phyloP scores from a whole-genome alignment of 768 basidiomycete genomes.

The Phlebiopsis flavidoalba region DNA sequence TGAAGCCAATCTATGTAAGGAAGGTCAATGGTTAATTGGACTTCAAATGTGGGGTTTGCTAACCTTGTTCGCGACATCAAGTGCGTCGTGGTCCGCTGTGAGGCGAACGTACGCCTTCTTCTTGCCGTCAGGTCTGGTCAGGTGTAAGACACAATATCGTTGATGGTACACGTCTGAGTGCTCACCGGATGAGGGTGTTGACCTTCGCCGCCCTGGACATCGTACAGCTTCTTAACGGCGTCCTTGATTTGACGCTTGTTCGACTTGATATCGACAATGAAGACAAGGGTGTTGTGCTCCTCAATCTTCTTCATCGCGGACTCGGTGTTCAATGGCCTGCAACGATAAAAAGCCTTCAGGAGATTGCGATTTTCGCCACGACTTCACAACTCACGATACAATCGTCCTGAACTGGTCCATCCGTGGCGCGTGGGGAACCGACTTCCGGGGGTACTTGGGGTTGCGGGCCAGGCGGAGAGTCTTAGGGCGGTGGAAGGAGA shows the following conservation, averaged over 20 bases:
- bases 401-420: constrained; percentile 98
- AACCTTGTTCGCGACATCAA: constrained; percentile 98
- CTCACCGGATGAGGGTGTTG: constrained; percentile 96
- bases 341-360: background rate
- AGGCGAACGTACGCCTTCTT: constrained; percentile 99
- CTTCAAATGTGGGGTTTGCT: constrained; percentile 12
- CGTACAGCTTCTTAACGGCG: constrained; percentile 98
- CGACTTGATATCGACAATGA: constrained; percentile 90
- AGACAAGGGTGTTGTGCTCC: constrained; percentile 98
- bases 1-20: constrained; percentile 78
- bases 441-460: constrained; percentile 95
- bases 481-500: constrained; percentile 95
- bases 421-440: constrained; percentile 83
- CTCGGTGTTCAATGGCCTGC: constrained; percentile 87
- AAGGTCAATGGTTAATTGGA: background rate
- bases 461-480: constrained; percentile 79
- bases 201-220: constrained; percentile 93
- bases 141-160: background rate
- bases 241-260: constrained; percentile 99
- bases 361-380: background rate
- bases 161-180: constrained; percentile 2
- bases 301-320: constrained; percentile 99
- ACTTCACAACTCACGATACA: constrained; percentile 60
- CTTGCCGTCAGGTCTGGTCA: constrained; percentile 85
- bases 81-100: constrained; percentile 91